These are phyloP conservation scores for Fusarium austroafricanum DNA, from an alignment of 2,329 filamentous ascomycete genomes.

Conservation along the genomic window DNA sequence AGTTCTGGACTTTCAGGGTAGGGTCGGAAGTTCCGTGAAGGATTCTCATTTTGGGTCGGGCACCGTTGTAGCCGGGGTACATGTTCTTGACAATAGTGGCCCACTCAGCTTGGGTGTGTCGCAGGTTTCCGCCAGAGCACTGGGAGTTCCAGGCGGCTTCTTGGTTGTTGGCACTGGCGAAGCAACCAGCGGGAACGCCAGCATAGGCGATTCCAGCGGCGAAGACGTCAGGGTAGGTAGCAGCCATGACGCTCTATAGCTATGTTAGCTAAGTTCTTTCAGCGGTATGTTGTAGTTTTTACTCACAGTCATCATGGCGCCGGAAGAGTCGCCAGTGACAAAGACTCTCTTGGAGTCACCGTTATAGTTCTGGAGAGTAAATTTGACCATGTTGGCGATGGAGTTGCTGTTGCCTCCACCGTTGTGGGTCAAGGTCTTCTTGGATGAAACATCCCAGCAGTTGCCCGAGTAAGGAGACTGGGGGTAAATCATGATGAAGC, in stretches of 20 bases:
- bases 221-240: slow-evolving; percentile 12
- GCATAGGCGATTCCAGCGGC: slow-evolving; percentile 18
- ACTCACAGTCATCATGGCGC: slow-evolving; percentile 25
- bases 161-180: slow-evolving; percentile 13
- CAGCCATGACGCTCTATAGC: slow-evolving; percentile 13
- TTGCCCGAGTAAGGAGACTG: slow-evolving; percentile 19
- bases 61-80: slow-evolving; percentile 19
- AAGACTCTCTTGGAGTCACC: slow-evolving; percentile 19
- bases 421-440: slow-evolving; percentile 18
- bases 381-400: slow-evolving; percentile 24
- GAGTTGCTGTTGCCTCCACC: slow-evolving; percentile 15
- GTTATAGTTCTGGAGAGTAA: slow-evolving; percentile 8
- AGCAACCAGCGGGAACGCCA: slow-evolving; percentile 16
- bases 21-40: slow-evolving; percentile 13
- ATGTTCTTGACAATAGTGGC: slow-evolving; percentile 23
- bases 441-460: slow-evolving; percentile 23
- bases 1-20: slow-evolving; percentile 21
- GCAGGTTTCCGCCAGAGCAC: slow-evolving; percentile 9
- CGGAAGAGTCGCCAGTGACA: slow-evolving; percentile 23
- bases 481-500: slow-evolving; percentile 17
- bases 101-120: slow-evolving; percentile 10
- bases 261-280: rapidly evolving
- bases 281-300: rapidly evolving
- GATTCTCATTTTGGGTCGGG: slow-evolving; percentile 19
- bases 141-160: slow-evolving; percentile 14